Evolutionary conservation across 768 basidiomycete genomes (phyloP).

Genomic region (Macrocybe gigantea): DNA sequence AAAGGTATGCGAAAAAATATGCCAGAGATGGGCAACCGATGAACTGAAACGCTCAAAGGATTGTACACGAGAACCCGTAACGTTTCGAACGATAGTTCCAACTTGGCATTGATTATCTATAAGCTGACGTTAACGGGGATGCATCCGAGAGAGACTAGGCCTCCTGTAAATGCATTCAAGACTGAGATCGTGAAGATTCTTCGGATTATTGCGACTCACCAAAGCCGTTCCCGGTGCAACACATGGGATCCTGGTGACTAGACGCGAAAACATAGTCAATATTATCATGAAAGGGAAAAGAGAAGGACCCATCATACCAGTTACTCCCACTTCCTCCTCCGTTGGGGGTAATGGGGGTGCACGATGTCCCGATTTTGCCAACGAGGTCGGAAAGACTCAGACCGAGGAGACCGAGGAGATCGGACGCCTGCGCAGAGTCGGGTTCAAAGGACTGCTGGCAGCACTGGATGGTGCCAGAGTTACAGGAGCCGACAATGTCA

Average conservation of each 20-base stretch:
- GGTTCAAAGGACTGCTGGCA: conserved; percentile 1
- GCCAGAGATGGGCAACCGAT: no score
- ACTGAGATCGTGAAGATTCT: neutral
- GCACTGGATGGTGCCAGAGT: conserved; percentile 3
- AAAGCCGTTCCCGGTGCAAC: conserved; percentile 3
- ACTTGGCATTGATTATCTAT: neutral
- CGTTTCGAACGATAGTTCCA: no score
- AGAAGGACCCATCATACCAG: neutral
- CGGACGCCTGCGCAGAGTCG: neutral
- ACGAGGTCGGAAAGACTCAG: neutral
- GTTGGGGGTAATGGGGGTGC: conserved; percentile 5
- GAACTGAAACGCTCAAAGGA: no score
- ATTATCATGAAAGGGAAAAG: neutral
- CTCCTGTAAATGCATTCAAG: neutral
- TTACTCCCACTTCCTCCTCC: neutral
- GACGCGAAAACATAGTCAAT: neutral
- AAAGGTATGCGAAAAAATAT: no score
- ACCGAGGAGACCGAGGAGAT: conserved; percentile 2
- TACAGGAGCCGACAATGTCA: conserved; percentile 1
- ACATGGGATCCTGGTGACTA: conserved; percentile 2
- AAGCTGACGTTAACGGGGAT: conserved; percentile 2
- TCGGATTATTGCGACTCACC: neutral
- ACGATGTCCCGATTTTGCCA: conserved; percentile 2
- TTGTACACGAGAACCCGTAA: no score
- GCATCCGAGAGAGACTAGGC: conserved; percentile 3